Percentiles rank a stretch among this genome's conserved stretches.
Evolutionary conservation across 345 rosid genomes (phyloP).

Genomic region (Triadica sebifera): DNA sequence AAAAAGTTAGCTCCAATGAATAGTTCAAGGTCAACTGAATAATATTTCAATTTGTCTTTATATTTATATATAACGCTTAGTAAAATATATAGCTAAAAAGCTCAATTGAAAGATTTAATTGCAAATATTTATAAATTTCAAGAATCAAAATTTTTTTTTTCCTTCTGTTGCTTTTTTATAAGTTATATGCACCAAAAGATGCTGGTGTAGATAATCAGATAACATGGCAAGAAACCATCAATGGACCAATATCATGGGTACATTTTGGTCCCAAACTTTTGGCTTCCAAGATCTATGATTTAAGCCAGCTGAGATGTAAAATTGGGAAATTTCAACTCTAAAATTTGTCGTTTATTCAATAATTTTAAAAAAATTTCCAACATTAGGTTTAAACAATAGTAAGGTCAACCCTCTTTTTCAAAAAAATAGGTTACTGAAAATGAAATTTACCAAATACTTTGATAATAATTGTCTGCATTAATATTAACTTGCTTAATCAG

Average conservation of each 20-base stretch:
- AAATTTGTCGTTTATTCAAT: too few species aligned
- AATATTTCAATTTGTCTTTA: too few species aligned
- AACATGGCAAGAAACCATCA: background rate
- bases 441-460: conserved; percentile 23
- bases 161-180: too few species aligned
- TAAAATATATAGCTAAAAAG: too few species aligned
- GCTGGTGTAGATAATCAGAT: background rate
- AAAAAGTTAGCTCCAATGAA: too few species aligned
- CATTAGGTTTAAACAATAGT: conserved; percentile 7
- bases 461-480: conserved; percentile 12
- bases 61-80: too few species aligned
- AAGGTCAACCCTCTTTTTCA: conserved; percentile 16
- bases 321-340: too few species aligned
- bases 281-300: conserved; percentile 28
- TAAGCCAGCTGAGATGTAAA: conserved; percentile 6
- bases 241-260: background rate
- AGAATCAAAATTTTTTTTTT: too few species aligned
- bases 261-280: conserved; percentile 37
- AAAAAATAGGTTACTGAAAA: background rate
- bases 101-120: too few species aligned
- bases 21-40: too few species aligned
- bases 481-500: background rate
- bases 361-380: too few species aligned
- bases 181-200: background rate
- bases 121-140: too few species aligned